Evolutionary conservation across 176 grass and related monocot species (phyloP), one percentile per base, ranked within the genome.

Genomic region (Lolium rigidum): DNA sequence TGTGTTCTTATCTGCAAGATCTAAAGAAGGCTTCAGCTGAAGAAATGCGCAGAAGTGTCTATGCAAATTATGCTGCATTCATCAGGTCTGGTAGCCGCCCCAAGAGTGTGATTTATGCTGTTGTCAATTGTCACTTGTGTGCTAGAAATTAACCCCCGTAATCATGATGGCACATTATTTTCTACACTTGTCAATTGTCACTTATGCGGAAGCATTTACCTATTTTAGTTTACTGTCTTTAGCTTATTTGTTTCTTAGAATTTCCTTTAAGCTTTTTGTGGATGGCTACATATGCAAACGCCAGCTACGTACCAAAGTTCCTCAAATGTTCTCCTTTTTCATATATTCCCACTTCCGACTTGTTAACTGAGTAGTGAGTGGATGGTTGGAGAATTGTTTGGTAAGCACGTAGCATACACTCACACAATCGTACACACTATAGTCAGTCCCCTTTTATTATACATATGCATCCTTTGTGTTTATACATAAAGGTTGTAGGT

Each of bases 1-100:
- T 95, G 75, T 92, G 92, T 79, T 95, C 92, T 66, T 96, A 96
- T 86, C 86, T 98, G 76, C 97, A 96, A 95, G 97, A 98, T 76
- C 76, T 98, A 75, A 98, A 98, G 86, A 98, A 98, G 79, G 97
- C 97, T 89, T 98, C 97, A 11, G 94, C 97, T 66, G 97, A 98
- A 90, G 97, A 98, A 86, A 98, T 98, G 97, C 92, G 97, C 2
- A 95, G 76, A 88, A 96, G 94, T 75, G 97, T 98, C 68, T 98
- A 98, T 74, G 97, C 97, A 71, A 98, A 98, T 80, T 98, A 98
- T 91, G 88, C 97, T 75, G 79, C 94, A 77, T 98, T 98, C 80
- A 98, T 98, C 70, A 95, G 96, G 93, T 95, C 11, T 79, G 70
- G 1, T 2, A 77, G 50, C 49, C 37, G 37, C 21, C 21, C 31